Evolutionary conservation across 345 rosid species (phyloP).

Genomic region (Viola odorata): DNA sequence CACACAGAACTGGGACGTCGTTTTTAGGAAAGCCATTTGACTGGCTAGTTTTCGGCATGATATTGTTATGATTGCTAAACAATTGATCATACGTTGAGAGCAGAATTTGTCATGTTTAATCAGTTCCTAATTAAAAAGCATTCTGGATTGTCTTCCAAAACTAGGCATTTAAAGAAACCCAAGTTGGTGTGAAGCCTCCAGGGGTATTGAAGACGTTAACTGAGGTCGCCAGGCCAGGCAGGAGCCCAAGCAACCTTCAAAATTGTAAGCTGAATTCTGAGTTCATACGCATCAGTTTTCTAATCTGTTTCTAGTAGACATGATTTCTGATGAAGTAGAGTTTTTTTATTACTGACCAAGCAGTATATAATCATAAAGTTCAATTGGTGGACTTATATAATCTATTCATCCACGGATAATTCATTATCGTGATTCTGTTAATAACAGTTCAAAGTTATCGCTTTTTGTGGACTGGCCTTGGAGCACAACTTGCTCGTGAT

Average conservation of each 20-base stretch:
- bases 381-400: background rate
- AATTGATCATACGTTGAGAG: background rate
- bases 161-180: slow-evolving; percentile 73
- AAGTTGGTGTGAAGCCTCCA: slow-evolving; percentile 58
- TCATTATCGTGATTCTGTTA: background rate
- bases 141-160: background rate
- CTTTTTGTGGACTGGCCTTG: slow-evolving; percentile 88
- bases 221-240: slow-evolving; percentile 58
- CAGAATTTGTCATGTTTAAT: background rate
- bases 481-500: slow-evolving; percentile 96
- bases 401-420: background rate
- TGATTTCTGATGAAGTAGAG: background rate
- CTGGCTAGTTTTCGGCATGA: background rate
- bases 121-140: background rate
- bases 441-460: slow-evolving; percentile 66
- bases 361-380: no score
- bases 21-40: background rate
- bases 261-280: slow-evolving; percentile 46
- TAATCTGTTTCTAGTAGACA: background rate
- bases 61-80: background rate
- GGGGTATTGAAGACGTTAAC: slow-evolving; percentile 70
- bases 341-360: background rate
- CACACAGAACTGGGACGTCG: background rate
- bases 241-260: slow-evolving; percentile 38
- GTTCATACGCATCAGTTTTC: background rate